Conservation (phyloP, 2,329 filamentous ascomycete species). For the Botryosphaeria agaves region DNA sequence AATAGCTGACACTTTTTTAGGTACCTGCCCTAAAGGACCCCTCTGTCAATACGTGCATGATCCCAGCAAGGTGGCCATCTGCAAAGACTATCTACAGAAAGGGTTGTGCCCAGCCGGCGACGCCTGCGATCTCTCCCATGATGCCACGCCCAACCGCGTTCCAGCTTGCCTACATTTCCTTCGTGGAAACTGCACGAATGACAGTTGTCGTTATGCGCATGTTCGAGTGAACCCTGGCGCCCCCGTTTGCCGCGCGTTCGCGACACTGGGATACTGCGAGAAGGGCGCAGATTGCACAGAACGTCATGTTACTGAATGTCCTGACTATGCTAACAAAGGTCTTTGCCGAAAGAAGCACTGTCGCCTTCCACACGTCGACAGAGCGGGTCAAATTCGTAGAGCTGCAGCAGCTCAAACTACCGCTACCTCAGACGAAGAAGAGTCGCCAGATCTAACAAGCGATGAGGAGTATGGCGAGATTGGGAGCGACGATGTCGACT, state of each 20-base stretch:
- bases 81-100: conserved; percentile 71
- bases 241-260: conserved; percentile 71
- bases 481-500: conserved; percentile 64
- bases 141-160: conserved; percentile 64
- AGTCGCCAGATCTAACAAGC: conserved; percentile 48
- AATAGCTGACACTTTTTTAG: conserved; percentile 29
- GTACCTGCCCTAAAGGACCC: conserved; percentile 69
- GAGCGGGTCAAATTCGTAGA: conserved; percentile 61
- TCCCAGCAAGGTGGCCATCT: conserved; percentile 70
- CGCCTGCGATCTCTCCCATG: conserved; percentile 81
- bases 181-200: conserved; percentile 76
- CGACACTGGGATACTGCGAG: conserved; percentile 73
- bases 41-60: conserved; percentile 72
- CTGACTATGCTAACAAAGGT: conserved; percentile 85
- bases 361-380: conserved; percentile 72
- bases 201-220: conserved; percentile 76
- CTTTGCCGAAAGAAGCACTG: conserved; percentile 67
- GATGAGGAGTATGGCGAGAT: conserved; percentile 52
- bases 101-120: conserved; percentile 61
- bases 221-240: conserved; percentile 59
- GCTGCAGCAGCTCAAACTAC: conserved; percentile 28
- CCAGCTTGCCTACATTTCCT: conserved; percentile 82
- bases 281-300: conserved; percentile 62
- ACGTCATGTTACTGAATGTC: conserved; percentile 84
- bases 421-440: conserved; percentile 13